Evolutionary conservation across 1,284 basidiomycete genomes (phyloP), one percentile per base, ranked within the genome.

Genomic region (Rhodotorula sp.): DNA sequence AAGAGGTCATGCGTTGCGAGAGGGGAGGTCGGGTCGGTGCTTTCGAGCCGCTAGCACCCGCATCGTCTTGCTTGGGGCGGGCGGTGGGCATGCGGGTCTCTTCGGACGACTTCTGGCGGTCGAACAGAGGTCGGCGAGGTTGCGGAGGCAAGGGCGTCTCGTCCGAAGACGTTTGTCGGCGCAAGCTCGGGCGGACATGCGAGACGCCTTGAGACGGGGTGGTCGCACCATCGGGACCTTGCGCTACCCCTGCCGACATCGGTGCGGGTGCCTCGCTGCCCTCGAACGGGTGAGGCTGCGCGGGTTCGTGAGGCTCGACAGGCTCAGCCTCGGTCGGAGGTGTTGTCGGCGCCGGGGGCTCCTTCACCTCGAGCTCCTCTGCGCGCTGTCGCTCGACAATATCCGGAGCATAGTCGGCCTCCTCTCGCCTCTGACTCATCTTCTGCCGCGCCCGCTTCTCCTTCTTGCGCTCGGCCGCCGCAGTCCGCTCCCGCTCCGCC

Each of bases 1-100:
- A 46, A 14, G 54, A 62, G 7, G 54, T 62, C 18, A 54, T n/a
- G 18, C 60, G 60, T 54, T 58, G 54, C 7, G 54, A 20, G 29
- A 67, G 47, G 1, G 56, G 60, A 6, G 60, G 66, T 23, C 61
- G 62, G 6, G 51, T 43, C n/a, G 62, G 51, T 54, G 43, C 6
- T 14, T n/a, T 8, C 23, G 39, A 7, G 12, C 39, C 39, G 39
- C 39, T 14, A 10, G 39, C 39, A 12, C 39, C 10, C 39, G 39
- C 39, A 43, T 43, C 39, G 39, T 43, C 39, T 43, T 43, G 39
- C 39, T 43, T 43, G 10, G 10, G 10, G 39, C 39, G 39, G 10
- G 12, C 10, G 10, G 39, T 43, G 10, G 39, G 39, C 39, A 43
- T 14, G 39, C 39, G 39, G 39, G 39, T 43, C 12, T 43, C 39